Evolutionary conservation across 441 rosid species (phyloP).

Genomic region (Melastoma candidum): DNA sequence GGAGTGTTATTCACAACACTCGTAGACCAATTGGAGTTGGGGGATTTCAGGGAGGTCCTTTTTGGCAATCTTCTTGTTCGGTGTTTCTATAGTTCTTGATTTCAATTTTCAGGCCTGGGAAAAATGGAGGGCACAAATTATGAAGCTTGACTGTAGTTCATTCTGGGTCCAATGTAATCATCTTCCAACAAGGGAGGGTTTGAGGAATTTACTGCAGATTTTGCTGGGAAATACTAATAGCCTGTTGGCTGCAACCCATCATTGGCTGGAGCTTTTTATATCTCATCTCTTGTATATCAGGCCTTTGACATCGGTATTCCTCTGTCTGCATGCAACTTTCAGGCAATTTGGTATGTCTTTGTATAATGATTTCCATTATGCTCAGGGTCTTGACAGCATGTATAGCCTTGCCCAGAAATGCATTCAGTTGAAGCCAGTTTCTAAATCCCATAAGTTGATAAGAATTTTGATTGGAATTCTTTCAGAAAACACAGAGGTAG

Average conservation of each 20-base stretch:
- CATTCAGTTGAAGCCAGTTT: conserved; percentile 55
- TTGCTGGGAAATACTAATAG: conserved; percentile 60
- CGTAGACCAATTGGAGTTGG: too few relatives aligned
- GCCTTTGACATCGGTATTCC: conserved; percentile 68
- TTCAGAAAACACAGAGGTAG: conserved; percentile 86
- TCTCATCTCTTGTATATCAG: conserved; percentile 69
- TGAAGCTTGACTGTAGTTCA: conserved; percentile 75
- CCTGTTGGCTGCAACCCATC: conserved; percentile 49
- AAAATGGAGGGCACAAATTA: conserved; percentile 82
- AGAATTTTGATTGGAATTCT: conserved; percentile 68
- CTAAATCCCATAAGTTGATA: conserved; percentile 60
- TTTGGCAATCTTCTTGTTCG: conserved; percentile 5
- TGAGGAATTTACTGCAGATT: conserved; percentile 78
- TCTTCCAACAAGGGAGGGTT: conserved; percentile 63
- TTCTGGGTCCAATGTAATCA: conserved; percentile 87
- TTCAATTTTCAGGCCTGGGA: conserved; percentile 66
- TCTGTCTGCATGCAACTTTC: background rate
- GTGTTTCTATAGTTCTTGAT: conserved; percentile 8
- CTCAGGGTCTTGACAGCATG: conserved; percentile 88
- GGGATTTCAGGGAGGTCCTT: too few relatives aligned
- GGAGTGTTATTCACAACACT: too few relatives aligned
- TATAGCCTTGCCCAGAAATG: conserved; percentile 77
- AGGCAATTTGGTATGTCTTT: background rate
- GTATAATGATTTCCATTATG: too few relatives aligned
- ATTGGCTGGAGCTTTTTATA: conserved; percentile 77